These are phyloP conservation scores for Podila minutissima DNA, from an alignment of 192 early-diverging fungal genomes.

Conservation along the genomic window DNA sequence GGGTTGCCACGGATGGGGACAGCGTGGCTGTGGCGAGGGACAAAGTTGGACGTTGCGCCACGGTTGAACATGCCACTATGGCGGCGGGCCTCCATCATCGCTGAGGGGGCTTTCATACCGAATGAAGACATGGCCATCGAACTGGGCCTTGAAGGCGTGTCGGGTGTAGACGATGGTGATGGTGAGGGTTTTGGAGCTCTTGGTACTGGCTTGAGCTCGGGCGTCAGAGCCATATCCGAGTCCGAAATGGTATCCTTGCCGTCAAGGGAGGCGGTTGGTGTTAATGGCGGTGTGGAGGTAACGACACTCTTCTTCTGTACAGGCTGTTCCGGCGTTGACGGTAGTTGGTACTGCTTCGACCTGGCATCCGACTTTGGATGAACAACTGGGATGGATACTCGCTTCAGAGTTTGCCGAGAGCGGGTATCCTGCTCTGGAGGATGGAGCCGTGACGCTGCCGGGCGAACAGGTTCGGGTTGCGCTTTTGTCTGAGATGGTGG, in stretches of 20 bases:
- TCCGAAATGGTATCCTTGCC: slow-evolving; percentile 38
- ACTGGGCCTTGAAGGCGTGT: slow-evolving; percentile 10
- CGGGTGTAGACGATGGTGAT: background rate
- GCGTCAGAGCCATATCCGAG: slow-evolving; percentile 29
- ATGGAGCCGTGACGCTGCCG: background rate
- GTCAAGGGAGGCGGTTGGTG: slow-evolving; percentile 36
- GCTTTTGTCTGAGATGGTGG: background rate
- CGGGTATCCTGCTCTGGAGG: background rate
- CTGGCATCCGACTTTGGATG: background rate
- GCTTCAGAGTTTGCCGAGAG: background rate
- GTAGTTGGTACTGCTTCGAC: slow-evolving; percentile 7
- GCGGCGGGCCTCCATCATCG: slow-evolving; percentile 47
- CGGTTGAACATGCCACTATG: slow-evolving; percentile 33
- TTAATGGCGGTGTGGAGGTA: slow-evolving; percentile 33
- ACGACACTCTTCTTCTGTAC: slow-evolving; percentile 4
- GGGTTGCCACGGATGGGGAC: slow-evolving; percentile 31
- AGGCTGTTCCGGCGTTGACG: slow-evolving; percentile 5
- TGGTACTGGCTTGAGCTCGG: slow-evolving; percentile 20
- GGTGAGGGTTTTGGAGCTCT: background rate
- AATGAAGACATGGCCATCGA: slow-evolving; percentile 44
- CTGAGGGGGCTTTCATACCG: slow-evolving; percentile 41
- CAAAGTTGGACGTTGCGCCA: slow-evolving; percentile 23
- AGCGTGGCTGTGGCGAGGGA: slow-evolving; percentile 37
- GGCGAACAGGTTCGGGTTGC: background rate
- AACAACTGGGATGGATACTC: background rate